phyloP scores from a whole-genome alignment of 116 monocot genomes.

The Trichopus zeylanicus region DNA sequence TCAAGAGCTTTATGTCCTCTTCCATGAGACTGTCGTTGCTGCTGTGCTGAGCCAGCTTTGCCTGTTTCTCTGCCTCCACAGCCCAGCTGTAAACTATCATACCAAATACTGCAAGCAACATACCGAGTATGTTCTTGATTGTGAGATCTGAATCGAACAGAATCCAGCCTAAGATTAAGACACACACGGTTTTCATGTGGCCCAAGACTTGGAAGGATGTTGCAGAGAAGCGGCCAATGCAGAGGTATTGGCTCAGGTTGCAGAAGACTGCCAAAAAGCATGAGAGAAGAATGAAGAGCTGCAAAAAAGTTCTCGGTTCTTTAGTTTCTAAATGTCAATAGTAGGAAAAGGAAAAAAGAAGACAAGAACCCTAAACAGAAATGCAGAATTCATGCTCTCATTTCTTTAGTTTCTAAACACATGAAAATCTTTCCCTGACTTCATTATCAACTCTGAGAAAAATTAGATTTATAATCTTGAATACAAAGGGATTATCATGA shows the following conservation, averaged over 20 bases:
- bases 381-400: background rate
- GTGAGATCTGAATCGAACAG: slow-evolving; percentile 90
- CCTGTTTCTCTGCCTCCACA: slow-evolving; percentile 67
- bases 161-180: slow-evolving; percentile 82
- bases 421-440: too few relatives aligned
- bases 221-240: slow-evolving; percentile 97
- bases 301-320: slow-evolving; percentile 15
- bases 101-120: slow-evolving; percentile 73
- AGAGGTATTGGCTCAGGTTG: slow-evolving; percentile 98
- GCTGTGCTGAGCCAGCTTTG: slow-evolving; percentile 11
- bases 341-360: background rate
- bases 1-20: slow-evolving; percentile 66
- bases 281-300: slow-evolving; percentile 91
- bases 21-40: slow-evolving; percentile 6
- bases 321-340: background rate
- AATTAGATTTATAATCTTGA: background rate
- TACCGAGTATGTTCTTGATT: slow-evolving; percentile 80
- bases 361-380: background rate
- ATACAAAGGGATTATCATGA: background rate
- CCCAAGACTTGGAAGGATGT: slow-evolving; percentile 97
- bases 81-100: slow-evolving; percentile 99
- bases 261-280: slow-evolving; percentile 86
- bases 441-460: too few relatives aligned
- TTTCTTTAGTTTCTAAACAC: too few relatives aligned
- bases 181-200: slow-evolving; percentile 97